Evolutionary conservation across 805 yeast genomes (phyloP), one percentile per base, ranked within the genome.

Genomic region (Debaryomyces castellii): DNA sequence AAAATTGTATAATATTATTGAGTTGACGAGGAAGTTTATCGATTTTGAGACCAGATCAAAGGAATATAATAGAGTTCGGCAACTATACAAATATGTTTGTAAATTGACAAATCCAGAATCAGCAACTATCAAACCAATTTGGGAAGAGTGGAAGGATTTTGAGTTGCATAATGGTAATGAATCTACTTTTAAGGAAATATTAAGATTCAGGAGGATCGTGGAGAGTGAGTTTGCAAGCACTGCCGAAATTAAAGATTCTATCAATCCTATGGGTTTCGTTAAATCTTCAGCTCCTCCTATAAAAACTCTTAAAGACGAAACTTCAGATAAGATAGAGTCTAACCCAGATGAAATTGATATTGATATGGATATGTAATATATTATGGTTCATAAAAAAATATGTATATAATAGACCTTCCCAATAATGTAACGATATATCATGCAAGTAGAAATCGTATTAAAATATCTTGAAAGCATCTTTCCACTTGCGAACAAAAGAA

Each of bases 121-220:
- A 3, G 38, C 47, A 16, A 46, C 45, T 2, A 42, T 58, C 25
- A 35, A 52, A 47, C 46, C 40, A 6, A 40, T 59, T 1, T 89
- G 96, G 96, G 66, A 65, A 1, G 62, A 64, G 23, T 91, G 96
- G 96, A 83, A 83, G 44, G 59, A 69, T 9, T 89, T 90, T 60
- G 98, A 91, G 59, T 60, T 87, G 27, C 71, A 77, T 11, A 53
- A 79, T 60, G 98, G 98, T 4, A 67, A 77, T 47, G 94, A 87
- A 55, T 74, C 73, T 3, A 78, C 86, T 0, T 89, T 78, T 61
- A 89, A 86, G 54, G 85, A 82, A 17, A 84, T 90, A 91, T 60
- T 89, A 20, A 66, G 83, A 39, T 68, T 71, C 49, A 85, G 82
- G 58, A 73, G 89, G 50, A 57, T 65, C 12, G 62, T 71, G 22